Evolutionary conservation across 371 early-diverging fungal species (phyloP), one percentile per base, ranked within the genome.

Genomic region (Nematocida minor): DNA sequence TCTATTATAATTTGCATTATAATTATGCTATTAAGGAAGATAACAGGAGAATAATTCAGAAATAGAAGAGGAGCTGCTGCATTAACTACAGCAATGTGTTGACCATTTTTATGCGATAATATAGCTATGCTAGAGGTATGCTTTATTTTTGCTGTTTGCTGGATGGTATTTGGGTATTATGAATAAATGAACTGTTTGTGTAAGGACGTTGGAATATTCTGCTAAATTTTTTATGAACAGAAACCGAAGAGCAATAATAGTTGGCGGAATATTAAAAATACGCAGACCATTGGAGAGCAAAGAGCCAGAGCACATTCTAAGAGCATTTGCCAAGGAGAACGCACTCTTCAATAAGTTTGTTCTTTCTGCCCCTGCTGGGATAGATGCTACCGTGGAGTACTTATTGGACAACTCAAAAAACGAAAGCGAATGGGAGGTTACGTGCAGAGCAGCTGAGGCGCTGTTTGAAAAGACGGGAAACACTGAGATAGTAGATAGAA

Each of bases 221-320:
- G 27, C 22, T 57, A 57, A 57, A 57, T 57, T 57, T 57, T 57
- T 57, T 57, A 57, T 57, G 57, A 57, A 22, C 27, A n/a, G 16
- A 29, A 14, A 22, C 34, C 7, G 57, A 34, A 14, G 27, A 57
- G 11, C 27, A 57, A 36, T 34, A 14, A 57, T 57, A 57, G 38
- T 27, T 11, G 11, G 34, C 7, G 36, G 57, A 57, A 57, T 57
- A n/a, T 7, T 27, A 57, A 57, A 57, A 57, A 57, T 57, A 57
- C 31, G 34, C 11, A 14, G 27, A n/a, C 57, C 57, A 16, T 14
- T 22, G 14, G 57, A 27, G 4, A 14, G 36, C 11, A 4, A 31
- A 16, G 34, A 27, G 11, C 36, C 57, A 6, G 22, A 6, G 14
- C 7, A 34, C 14, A 57, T 57, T 57, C 7, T 57, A 32, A 34